A percentile compares a stretch with the other conserved stretches of the same genome.
These are phyloP conservation scores for Rhododendron kiyosumense DNA, from an alignment of 148 eudicot species.

Conservation along the genomic window DNA sequence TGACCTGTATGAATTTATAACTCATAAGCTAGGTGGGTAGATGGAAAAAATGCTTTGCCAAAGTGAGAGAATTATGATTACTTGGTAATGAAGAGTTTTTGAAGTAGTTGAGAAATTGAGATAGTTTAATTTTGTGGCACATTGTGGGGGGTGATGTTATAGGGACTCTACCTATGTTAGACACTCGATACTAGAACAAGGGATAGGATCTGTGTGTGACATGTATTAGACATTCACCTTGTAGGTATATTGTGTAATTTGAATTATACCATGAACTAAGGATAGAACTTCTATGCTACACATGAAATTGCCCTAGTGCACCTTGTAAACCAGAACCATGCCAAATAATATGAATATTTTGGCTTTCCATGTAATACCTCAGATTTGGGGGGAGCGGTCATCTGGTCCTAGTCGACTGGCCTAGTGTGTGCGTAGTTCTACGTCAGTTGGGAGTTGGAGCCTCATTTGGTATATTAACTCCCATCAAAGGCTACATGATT, in stretches of 20 bases:
- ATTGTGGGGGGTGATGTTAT: background rate
- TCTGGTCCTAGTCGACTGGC: background rate
- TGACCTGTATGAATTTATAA: background rate
- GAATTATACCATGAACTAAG: background rate
- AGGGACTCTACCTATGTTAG: background rate
- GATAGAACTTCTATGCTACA: background rate
- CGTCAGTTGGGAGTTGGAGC: background rate
- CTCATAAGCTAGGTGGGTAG: background rate
- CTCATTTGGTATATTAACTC: background rate
- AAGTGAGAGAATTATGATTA: background rate
- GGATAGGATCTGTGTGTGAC: background rate
- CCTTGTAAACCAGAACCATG: background rate
- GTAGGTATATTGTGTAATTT: background rate
- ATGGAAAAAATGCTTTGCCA: background rate
- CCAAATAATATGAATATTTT: background rate
- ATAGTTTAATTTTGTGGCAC: background rate
- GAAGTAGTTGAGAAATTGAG: background rate
- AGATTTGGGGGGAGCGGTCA: background rate
- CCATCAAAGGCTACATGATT: background rate
- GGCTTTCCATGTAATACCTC: background rate
- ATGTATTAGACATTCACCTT: background rate
- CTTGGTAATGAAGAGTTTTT: background rate
- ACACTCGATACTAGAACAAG: background rate
- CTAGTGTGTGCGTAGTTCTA: background rate
- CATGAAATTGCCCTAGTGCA: background rate